Base-by-base conservation (phyloP, 805 yeast genomes). In the Priceomyces carsonii region DNA sequence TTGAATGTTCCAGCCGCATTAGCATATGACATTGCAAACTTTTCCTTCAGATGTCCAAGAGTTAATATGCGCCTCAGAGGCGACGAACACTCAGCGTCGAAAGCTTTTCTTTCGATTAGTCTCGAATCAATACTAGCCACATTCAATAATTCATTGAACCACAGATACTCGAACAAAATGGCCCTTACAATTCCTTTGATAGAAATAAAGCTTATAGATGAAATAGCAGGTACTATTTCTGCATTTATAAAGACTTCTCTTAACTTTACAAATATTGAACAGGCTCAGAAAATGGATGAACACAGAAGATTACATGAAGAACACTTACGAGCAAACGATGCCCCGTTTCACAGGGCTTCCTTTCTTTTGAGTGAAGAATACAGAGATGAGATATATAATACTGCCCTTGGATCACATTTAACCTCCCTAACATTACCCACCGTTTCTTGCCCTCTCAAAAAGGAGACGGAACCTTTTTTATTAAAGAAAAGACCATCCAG, bases 261-360 rank as follows among this genome's bases (percentile, higher is more conserved):
- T 1, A 61, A 66, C 9, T 44, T 81, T 10, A 77, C 88, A 2
- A 73, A 80, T 40, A 82, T 88, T 43, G 62, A 71, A 15, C 80
- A 77, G 39, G 76, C 75, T 36, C 58, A 63, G 8, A 64, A 77
- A 39, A 72, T 71, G 42, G 55, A 53, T 0, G 69, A 70, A 8
- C 73, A 75, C 27, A 59, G 77, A 33, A 49, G 52, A 7, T 50
- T 61, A 13, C 96, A 90, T 53, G 80, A 80, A 34, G 65, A 67
- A 2, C 95, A 85, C 55, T 59, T 90, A 1, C 61, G 75, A 13
- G 44, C 65, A 5, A 85, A 87, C 48, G 99, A 93, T 66, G 84
- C 85, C 0, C 88, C 96, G 0, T 88, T 79, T 43, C 93, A 87
- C 46, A 62, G 99, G 36, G 66, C 80, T 14, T 82, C 93, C 0